These are phyloP conservation scores for Orobanche coerulescens DNA, from an alignment of 257 asterid genomes.

Conservation along the genomic window DNA sequence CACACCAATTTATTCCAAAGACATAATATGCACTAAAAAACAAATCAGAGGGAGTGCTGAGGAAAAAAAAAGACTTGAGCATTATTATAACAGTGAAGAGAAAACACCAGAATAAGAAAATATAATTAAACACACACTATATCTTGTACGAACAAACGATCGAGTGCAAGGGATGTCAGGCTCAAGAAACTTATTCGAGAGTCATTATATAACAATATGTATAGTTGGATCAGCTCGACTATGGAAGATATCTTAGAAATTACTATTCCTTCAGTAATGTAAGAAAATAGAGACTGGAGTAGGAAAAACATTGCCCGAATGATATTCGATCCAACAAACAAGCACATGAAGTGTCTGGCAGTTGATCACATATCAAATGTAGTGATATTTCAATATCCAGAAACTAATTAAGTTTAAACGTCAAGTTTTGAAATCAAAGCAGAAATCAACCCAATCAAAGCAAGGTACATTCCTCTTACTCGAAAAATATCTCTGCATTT, in stretches of 20 bases:
- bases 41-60: neutral
- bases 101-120: neutral
- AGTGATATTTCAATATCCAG: slow-evolving; percentile 15
- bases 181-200: neutral
- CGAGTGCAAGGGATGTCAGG: neutral
- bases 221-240: neutral
- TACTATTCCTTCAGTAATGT: slow-evolving; percentile 7
- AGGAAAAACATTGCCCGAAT: slow-evolving; percentile 1
- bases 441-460: slow-evolving; percentile 13
- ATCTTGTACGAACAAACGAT: neutral
- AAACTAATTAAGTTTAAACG: neutral
- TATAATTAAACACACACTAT: neutral
- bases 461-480: slow-evolving; percentile 33
- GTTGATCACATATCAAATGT: neutral
- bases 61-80: neutral
- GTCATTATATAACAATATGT: neutral
- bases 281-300: neutral
- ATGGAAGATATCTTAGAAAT: neutral
- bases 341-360: slow-evolving; percentile 9
- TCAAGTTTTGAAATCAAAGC: neutral
- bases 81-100: neutral
- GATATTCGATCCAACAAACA: slow-evolving; percentile 14
- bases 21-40: neutral
- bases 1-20: neutral
- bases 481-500: slow-evolving; percentile 32